Percentiles rank a stretch among this genome's conserved stretches.
Conservation (phyloP, 2,329 filamentous ascomycete species). For the Colletotrichum sublineola region DNA sequence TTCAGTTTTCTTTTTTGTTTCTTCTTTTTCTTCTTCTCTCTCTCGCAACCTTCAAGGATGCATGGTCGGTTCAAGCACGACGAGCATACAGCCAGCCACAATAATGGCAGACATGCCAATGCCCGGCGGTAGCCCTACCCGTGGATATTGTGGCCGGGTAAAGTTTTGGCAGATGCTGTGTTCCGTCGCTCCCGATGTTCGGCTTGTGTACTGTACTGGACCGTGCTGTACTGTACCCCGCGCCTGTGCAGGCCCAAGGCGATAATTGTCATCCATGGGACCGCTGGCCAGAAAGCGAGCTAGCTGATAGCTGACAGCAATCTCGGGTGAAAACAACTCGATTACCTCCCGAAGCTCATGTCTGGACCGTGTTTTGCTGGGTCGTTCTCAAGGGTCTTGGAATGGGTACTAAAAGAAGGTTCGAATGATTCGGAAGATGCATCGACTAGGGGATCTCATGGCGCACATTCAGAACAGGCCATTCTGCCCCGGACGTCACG, state of each 20-base stretch:
- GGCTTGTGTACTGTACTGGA: neutral
- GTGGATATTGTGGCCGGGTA: constrained; percentile 6
- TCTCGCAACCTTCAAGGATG: neutral
- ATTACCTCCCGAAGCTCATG: neutral
- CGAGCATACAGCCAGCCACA: neutral
- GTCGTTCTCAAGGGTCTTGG: no score
- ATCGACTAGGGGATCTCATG: constrained; percentile 18
- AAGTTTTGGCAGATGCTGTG: constrained; percentile 26
- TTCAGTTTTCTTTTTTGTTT: neutral
- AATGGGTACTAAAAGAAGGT: no score
- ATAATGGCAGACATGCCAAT: constrained; percentile 13
- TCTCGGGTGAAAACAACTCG: constrained; percentile 4
- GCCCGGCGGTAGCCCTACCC: constrained; percentile 25
- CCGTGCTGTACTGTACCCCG: neutral
- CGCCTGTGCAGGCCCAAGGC: neutral
- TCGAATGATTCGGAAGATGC: no score
- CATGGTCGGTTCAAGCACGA: neutral
- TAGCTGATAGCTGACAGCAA: neutral
- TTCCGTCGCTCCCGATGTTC: constrained; percentile 6
- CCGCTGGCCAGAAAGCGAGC: neutral
- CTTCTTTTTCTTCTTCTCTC: no score
- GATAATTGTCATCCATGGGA: neutral
- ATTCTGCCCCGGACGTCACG: constrained; percentile 25
- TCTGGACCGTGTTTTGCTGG: neutral
- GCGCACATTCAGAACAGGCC: constrained; percentile 34